These are phyloP conservation scores for Deuterostichococcus epilithicus DNA, from an alignment of 139 green algal genomes.

Conservation along the genomic window DNA sequence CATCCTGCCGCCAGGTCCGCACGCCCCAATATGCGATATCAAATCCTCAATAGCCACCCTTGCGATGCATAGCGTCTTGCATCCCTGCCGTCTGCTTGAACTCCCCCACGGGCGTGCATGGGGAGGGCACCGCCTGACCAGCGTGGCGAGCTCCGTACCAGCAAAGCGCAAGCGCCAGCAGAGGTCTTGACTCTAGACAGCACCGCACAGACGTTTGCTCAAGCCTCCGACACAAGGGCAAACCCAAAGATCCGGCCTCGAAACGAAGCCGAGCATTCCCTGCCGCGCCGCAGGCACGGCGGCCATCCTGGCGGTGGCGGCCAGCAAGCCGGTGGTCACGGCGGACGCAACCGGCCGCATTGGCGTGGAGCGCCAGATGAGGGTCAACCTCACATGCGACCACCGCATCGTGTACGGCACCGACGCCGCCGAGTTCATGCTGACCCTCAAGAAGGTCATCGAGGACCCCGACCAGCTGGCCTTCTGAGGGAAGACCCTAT, in stretches of 20 bases:
- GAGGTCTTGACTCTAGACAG: too few species aligned
- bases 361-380: constrained; percentile 93
- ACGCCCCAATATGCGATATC: too few species aligned
- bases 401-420: constrained; percentile 96
- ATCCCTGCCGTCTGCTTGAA: too few species aligned
- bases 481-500: constrained; percentile 56
- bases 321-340: constrained; percentile 83
- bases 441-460: constrained; percentile 85
- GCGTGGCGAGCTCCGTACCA: too few species aligned
- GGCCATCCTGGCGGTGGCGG: constrained; percentile 91
- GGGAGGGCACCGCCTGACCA: too few species aligned
- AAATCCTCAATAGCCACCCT: too few species aligned
- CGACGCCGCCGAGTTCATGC: constrained; percentile 90
- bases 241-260: too few species aligned
- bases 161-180: too few species aligned
- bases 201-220: neutral
- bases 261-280: too few species aligned
- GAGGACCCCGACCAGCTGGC: constrained; percentile 80
- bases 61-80: too few species aligned
- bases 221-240: neutral
- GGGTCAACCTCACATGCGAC: constrained; percentile 93
- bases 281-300: constrained; percentile 56
- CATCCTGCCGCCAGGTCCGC: constrained; percentile 85
- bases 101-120: too few species aligned
- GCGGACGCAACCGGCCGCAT: constrained; percentile 79